Evolutionary conservation across 139 green algal species (phyloP).

Genomic region (Chlorella sp.): DNA sequence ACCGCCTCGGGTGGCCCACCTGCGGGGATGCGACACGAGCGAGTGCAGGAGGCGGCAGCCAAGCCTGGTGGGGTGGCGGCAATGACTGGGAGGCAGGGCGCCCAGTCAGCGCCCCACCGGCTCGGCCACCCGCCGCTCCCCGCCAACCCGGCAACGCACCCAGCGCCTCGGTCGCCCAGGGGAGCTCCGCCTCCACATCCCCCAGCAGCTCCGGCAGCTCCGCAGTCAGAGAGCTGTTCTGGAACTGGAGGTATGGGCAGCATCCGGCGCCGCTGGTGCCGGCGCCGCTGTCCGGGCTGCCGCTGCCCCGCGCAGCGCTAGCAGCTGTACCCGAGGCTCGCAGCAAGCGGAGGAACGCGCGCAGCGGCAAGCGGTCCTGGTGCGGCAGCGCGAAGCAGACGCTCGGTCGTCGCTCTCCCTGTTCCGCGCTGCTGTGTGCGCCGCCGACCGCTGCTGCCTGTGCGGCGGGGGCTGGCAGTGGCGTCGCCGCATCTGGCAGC

Average conservation of each 20-base stretch:
- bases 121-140: not conserved
- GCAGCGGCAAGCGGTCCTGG: constrained; percentile 18
- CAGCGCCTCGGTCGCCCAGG: constrained; percentile 57
- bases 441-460: not conserved
- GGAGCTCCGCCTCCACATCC: constrained; percentile 53
- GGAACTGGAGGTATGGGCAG: constrained; percentile 55
- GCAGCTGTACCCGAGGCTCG: not conserved
- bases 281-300: not conserved
- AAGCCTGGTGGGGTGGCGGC: not conserved
- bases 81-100: not conserved
- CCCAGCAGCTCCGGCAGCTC: constrained; percentile 52
- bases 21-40: not conserved
- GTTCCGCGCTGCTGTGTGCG: not conserved
- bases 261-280: not conserved
- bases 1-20: constrained; percentile 59
- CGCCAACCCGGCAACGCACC: constrained; percentile 15
- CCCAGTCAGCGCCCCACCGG: not conserved
- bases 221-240: constrained; percentile 74
- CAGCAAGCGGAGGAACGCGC: constrained; percentile 18
- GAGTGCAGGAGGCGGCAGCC: not conserved
- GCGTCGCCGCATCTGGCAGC: not conserved
- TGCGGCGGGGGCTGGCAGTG: not conserved
- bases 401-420: not conserved
- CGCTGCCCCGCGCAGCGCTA: not conserved
- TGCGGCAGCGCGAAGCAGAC: constrained; percentile 36